Percentiles rank a stretch among this genome's conserved stretches.
Evolutionary conservation across 345 rosid genomes (phyloP).

Genomic region (Kandelia obovata): DNA sequence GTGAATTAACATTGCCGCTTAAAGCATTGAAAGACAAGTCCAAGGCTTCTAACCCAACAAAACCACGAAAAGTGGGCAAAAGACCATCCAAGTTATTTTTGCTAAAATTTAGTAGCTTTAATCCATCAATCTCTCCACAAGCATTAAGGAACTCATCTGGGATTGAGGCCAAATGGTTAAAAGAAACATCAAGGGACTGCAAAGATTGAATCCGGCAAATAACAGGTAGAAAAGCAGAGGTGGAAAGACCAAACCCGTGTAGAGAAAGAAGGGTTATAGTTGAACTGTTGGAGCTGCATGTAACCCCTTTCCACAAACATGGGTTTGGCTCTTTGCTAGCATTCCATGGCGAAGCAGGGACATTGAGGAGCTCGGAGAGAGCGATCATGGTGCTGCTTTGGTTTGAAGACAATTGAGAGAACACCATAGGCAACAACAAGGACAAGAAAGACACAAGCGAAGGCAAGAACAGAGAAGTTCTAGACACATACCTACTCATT

Average conservation of each 20-base stretch:
- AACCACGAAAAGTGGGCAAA: conserved; percentile 47
- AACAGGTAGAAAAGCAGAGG: conserved; percentile 37
- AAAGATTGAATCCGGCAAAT: conserved; percentile 55
- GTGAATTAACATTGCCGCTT: conserved; percentile 31
- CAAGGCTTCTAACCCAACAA: conserved; percentile 46
- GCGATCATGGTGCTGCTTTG: conserved; percentile 44
- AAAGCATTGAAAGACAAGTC: conserved; percentile 53
- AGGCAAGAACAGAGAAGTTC: conserved; percentile 1
- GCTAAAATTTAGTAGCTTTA: conserved; percentile 56
- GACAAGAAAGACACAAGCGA: conserved; percentile 18
- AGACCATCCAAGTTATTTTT: conserved; percentile 33
- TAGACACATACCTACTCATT: conserved; percentile 14
- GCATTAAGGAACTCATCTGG: conserved; percentile 39
- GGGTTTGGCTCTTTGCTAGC: conserved; percentile 32
- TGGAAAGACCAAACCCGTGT: conserved; percentile 34
- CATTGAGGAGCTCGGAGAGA: conserved; percentile 28
- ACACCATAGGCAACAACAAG: conserved; percentile 22
- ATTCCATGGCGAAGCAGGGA: conserved; percentile 38
- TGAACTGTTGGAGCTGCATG: conserved; percentile 35
- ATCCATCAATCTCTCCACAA: conserved; percentile 43
- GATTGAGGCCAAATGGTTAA: conserved; percentile 45
- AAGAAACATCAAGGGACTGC: conserved; percentile 49
- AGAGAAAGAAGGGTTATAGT: conserved; percentile 36
- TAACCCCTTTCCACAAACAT: conserved; percentile 58
- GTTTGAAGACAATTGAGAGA: conserved; percentile 30